Conservation (phyloP, 2,329 filamentous ascomycete genomes). For the Aspergillus piperis region DNA sequence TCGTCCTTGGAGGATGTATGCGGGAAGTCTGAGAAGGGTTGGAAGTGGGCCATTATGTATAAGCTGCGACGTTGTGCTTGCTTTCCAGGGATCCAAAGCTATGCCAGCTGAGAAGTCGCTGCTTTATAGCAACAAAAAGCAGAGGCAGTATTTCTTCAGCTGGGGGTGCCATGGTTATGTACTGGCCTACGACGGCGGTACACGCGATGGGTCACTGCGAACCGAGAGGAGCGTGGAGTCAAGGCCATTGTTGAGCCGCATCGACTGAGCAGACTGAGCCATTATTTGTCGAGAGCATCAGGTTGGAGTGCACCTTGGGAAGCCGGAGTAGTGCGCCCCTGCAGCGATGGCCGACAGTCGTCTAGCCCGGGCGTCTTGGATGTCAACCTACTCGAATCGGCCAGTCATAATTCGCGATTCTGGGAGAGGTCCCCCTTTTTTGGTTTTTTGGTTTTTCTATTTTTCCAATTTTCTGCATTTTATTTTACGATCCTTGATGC, state of each 20-base stretch:
- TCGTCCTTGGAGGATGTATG: background rate
- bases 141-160: constrained; percentile 13
- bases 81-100: background rate
- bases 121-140: constrained; percentile 6
- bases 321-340: constrained; percentile 7
- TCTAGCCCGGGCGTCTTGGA: constrained; percentile 9
- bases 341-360: constrained; percentile 2
- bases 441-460: background rate
- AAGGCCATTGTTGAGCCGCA: constrained; percentile 17
- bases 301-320: constrained; percentile 3
- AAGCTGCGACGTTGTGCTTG: background rate
- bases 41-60: constrained; percentile 4
- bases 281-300: constrained; percentile 7
- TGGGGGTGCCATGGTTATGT: constrained; percentile 1
- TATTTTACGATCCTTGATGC: background rate
- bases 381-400: background rate
- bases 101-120: background rate
- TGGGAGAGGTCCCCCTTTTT: background rate
- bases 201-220: background rate
- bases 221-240: constrained; percentile 6
- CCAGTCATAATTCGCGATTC: background rate
- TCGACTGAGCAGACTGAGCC: background rate
- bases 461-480: background rate
- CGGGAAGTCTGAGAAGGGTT: constrained; percentile 2
- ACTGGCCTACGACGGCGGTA: constrained; percentile 2